Conservation (phyloP, 2,329 filamentous ascomycete species). For the Pseudogymnoascus sp. region DNA sequence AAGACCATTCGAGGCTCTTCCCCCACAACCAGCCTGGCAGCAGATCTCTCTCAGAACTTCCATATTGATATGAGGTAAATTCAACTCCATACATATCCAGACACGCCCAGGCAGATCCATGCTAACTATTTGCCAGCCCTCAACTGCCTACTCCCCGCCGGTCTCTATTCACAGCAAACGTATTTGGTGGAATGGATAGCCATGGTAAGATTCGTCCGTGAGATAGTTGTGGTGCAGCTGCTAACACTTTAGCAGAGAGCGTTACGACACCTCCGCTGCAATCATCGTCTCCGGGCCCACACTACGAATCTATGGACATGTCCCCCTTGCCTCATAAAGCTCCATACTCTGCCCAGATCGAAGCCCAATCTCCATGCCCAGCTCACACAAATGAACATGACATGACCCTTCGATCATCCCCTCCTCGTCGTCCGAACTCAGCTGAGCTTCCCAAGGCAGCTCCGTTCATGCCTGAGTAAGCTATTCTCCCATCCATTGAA, state of each 20-base stretch:
- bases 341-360: constrained; percentile 57
- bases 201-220: constrained; percentile 45
- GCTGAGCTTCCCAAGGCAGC: constrained; percentile 42
- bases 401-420: constrained; percentile 51
- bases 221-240: constrained; percentile 29
- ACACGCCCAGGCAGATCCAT: constrained; percentile 15
- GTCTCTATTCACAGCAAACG: constrained; percentile 70
- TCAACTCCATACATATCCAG: constrained; percentile 15
- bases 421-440: constrained; percentile 40
- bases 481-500: constrained; percentile 17
- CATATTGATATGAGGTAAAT: constrained; percentile 88
- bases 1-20: constrained; percentile 78
- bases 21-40: constrained; percentile 81
- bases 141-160: constrained; percentile 75
- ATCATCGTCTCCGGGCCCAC: constrained; percentile 70
- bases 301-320: constrained; percentile 80
- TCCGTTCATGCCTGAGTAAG: constrained; percentile 45
- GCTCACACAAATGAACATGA: constrained; percentile 36
- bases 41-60: constrained; percentile 94
- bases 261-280: constrained; percentile 78
- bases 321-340: constrained; percentile 87
- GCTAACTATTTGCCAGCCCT: constrained; percentile 53
- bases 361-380: constrained; percentile 66
- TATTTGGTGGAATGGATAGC: constrained; percentile 51
- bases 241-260: constrained; percentile 47